Conservation (phyloP, 1,139 yeast genomes). For the Geotrichum fermentans region DNA sequence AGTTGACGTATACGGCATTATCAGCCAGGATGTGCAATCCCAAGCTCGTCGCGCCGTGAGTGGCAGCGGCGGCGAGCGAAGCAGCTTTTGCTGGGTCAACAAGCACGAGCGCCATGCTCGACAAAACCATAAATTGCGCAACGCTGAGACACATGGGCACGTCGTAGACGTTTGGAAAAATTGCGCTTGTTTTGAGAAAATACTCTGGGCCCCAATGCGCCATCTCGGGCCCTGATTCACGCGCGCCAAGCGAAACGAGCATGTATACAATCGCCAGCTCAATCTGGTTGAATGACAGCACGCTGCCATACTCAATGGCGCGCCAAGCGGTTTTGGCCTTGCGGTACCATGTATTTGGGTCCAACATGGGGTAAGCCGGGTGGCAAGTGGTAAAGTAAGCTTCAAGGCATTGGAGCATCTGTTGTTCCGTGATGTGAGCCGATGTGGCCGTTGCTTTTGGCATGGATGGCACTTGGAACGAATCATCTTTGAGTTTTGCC, state of each 20-base stretch:
- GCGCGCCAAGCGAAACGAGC: constrained; percentile 25
- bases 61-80: constrained; percentile 1
- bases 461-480: not conserved
- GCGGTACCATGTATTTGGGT: constrained; percentile 25
- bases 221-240: not conserved
- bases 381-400: constrained; percentile 24
- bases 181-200: constrained; percentile 2
- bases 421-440: constrained; percentile 20
- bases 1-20: not conserved
- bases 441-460: not conserved
- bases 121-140: constrained; percentile 7
- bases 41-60: not conserved
- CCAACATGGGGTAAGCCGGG: constrained; percentile 25
- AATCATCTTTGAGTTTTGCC: not conserved
- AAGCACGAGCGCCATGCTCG: not conserved
- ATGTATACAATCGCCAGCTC: constrained; percentile 27
- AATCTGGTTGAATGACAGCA: constrained; percentile 17
- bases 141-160: constrained; percentile 11
- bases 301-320: constrained; percentile 23
- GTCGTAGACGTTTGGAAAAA: constrained; percentile 10
- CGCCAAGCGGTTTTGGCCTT: constrained; percentile 27
- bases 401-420: constrained; percentile 27
- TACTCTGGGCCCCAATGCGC: constrained; percentile 1
- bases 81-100: not conserved
- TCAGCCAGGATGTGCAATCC: constrained; percentile 6